Base-by-base conservation (phyloP, 2,329 filamentous ascomycete genomes). In the Aphanocladium album region DNA sequence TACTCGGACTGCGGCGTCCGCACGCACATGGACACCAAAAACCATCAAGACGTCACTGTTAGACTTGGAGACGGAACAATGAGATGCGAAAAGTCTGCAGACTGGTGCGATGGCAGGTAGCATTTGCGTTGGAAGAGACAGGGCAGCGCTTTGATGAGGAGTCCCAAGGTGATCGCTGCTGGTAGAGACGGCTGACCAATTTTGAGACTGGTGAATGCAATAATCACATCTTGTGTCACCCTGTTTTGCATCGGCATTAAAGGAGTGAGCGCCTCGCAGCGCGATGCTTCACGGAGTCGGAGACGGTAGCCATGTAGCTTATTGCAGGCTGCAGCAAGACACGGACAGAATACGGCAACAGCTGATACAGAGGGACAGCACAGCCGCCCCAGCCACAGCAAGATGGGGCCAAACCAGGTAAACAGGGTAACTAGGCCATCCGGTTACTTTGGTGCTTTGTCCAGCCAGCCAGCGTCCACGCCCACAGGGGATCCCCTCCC, bases 351-450 rank as follows among this genome's bases (percentile, higher is more conserved):
- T 7, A 7, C 16, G 5, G 9, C 19, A 49, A n/a, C 46, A 57
- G 39, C 41, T 47, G 41, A 37, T n/a, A n/a, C 3, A 53, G 50
- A 57, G 27, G 41, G 6, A 57, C 30, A 57, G 55, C 55, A 57
- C 45, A 57, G 45, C 55, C 45, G 45, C 55, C 55, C 23, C 55
- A 57, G 55, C 55, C 55, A 50, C 55, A 50, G 19, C 12, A n/a
- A n/a, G n/a, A n/a, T n/a, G n/a, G 19, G 55, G 21, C 21, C 35
- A 50, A 33, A 43, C 45, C 16, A 19, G 27, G n/a, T n/a, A n/a
- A n/a, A n/a, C n/a, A n/a, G n/a, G n/a, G n/a, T n/a, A n/a, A n/a
- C n/a, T n/a, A n/a, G n/a, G n/a, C n/a, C n/a, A n/a, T n/a, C n/a
- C n/a, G n/a, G n/a, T n/a, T n/a, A n/a, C n/a, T n/a, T n/a, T n/a